Conservation (phyloP, 805 yeast genomes). For the Tanozyma kutaoensis region DNA sequence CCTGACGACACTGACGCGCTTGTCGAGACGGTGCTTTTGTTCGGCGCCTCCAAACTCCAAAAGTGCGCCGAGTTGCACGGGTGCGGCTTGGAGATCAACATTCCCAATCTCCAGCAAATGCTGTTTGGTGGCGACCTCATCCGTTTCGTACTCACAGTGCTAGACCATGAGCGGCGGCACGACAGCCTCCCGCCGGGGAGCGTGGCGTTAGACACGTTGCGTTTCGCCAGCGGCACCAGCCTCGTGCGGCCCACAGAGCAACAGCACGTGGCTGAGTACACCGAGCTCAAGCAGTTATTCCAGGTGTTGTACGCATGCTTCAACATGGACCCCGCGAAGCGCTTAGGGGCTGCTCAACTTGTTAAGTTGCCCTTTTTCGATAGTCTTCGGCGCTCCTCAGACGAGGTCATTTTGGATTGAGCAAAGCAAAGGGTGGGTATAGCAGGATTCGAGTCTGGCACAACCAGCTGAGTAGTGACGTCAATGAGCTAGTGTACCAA, state of each 20-base stretch:
- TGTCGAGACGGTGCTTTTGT: slow-evolving; percentile 68
- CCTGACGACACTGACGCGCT: slow-evolving; percentile 89
- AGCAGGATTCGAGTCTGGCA: too few species aligned
- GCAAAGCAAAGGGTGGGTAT: too few species aligned
- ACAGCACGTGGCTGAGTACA: slow-evolving; percentile 13
- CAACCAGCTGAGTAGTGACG: too few species aligned
- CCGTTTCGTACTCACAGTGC: slow-evolving; percentile 14
- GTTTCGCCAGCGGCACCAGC: slow-evolving; percentile 31
- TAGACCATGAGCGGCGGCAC: slow-evolving; percentile 31
- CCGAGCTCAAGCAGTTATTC: slow-evolving; percentile 33
- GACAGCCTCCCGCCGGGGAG: slow-evolving; percentile 60
- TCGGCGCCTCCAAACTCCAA: slow-evolving; percentile 62
- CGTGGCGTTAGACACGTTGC: slow-evolving; percentile 53
- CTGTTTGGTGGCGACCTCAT: slow-evolving; percentile 17
- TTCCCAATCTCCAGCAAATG: slow-evolving; percentile 7
- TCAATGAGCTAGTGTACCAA: too few species aligned
- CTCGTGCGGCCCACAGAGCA: slow-evolving; percentile 10
- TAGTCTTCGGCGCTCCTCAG: too few species aligned
- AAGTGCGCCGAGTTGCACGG: slow-evolving; percentile 81
- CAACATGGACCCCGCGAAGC: slow-evolving; percentile 40
- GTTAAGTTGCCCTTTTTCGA: too few species aligned
- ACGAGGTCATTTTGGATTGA: too few species aligned
- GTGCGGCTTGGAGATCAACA: slow-evolving; percentile 54
- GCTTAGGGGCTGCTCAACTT: too few species aligned
- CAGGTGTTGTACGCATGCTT: slow-evolving; percentile 46